phyloP scores from a whole-genome alignment of 176 grass and related monocot genomes.

The Juncus inflexus region DNA sequence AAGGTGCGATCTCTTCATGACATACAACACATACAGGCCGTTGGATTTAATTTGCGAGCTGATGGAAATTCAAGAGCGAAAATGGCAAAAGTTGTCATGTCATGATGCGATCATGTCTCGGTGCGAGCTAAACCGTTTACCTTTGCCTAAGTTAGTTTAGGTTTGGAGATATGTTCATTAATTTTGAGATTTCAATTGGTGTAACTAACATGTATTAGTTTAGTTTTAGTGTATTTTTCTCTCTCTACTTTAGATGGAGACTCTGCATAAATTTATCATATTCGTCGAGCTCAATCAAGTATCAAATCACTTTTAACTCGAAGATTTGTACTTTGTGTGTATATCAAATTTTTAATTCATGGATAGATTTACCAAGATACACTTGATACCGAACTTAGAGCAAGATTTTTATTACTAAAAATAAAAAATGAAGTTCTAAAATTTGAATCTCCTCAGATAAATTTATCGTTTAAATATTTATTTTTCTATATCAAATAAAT shows the following conservation, averaged over 20 bases:
- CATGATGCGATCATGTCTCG: slow-evolving; percentile 22
- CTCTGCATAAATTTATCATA: slow-evolving; percentile 2
- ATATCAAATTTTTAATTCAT: slow-evolving; percentile 20
- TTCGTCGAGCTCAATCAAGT: slow-evolving; percentile 9
- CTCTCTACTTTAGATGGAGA: slow-evolving; percentile 19
- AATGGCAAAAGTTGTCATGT: slow-evolving; percentile 4
- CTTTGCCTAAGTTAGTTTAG: slow-evolving; percentile 1
- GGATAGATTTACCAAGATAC: not conserved
- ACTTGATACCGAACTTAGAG: not conserved
- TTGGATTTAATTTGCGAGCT: not conserved
- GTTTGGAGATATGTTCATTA: not conserved
- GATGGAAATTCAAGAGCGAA: not conserved
- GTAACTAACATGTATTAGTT: slow-evolving; percentile 25
- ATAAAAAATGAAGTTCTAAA: not conserved
- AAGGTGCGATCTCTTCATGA: slow-evolving; percentile 24
- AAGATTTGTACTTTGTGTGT: slow-evolving; percentile 26
- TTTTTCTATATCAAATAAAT: not conserved
- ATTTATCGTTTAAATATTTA: not conserved
- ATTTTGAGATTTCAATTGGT: slow-evolving; percentile 2
- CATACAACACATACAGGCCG: slow-evolving; percentile 4
- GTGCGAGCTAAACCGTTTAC: slow-evolving; percentile 29
- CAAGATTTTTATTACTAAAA: not conserved
- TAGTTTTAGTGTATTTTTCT: slow-evolving; percentile 1
- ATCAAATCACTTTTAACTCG: slow-evolving; percentile 12
- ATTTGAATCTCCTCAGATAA: not conserved